A percentile compares a stretch with the other conserved stretches of the same genome.
Conservation (phyloP, 139 green algal species). For the Pedinophyceae sp. region DNA sequence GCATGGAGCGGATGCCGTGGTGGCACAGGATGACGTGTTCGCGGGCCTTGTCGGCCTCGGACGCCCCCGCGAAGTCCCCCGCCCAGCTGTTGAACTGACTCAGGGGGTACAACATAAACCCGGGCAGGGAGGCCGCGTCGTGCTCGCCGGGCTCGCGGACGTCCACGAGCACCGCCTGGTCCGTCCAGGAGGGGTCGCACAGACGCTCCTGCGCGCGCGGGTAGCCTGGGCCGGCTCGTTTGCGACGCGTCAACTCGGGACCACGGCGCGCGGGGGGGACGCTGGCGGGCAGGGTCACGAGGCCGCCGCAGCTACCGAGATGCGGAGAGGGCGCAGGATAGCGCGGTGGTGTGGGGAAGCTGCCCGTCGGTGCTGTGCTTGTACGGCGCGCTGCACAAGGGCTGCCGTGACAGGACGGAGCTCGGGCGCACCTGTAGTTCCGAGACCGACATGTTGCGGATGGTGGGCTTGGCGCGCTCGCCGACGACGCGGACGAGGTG, state of each 20-base stretch:
- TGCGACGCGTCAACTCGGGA: too few relatives aligned
- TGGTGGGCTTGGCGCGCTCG: not conserved
- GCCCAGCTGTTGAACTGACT: constrained; percentile 22
- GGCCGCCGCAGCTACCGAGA: too few relatives aligned
- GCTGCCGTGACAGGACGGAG: too few relatives aligned
- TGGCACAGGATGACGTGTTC: constrained; percentile 68
- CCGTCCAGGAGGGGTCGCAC: not conserved
- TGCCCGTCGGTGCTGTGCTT: too few relatives aligned
- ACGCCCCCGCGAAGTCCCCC: constrained; percentile 6
- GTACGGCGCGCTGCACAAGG: too few relatives aligned
- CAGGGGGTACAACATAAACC: constrained; percentile 28
- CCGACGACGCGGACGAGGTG: constrained; percentile 10
- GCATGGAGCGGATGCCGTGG: constrained; percentile 58
- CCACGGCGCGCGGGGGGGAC: too few relatives aligned
- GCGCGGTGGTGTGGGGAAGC: too few relatives aligned
- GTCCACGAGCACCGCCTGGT: constrained; percentile 23
- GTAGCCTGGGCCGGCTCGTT: too few relatives aligned
- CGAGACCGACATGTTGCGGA: not conserved
- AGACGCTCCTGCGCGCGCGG: not conserved
- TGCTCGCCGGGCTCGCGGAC: constrained; percentile 25
- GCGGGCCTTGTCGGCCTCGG: constrained; percentile 30
- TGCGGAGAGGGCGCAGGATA: too few relatives aligned
- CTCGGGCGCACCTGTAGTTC: constrained; percentile 3
- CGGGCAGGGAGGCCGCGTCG: constrained; percentile 12
- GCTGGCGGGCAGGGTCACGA: too few relatives aligned